These are phyloP conservation scores for Talaromyces proteolyticus DNA, from an alignment of 495 filamentous ascomycete species.

Conservation along the genomic window DNA sequence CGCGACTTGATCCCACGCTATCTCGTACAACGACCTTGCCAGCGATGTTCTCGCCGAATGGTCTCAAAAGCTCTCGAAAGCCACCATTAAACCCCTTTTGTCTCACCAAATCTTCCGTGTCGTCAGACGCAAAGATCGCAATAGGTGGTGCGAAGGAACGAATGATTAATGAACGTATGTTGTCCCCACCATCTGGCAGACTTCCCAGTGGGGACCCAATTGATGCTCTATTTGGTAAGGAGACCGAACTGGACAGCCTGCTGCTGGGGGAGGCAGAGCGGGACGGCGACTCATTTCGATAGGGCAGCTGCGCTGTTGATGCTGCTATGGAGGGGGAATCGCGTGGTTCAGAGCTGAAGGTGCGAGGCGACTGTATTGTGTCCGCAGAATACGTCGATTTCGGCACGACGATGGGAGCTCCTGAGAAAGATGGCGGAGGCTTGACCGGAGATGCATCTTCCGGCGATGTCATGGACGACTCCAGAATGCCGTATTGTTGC, in stretches of 20 bases:
- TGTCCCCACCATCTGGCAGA: constrained; percentile 46
- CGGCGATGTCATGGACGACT: constrained; percentile 55
- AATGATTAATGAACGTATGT: constrained; percentile 68
- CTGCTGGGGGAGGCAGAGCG: constrained; percentile 50
- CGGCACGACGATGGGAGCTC: constrained; percentile 44
- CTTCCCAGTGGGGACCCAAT: constrained; percentile 44
- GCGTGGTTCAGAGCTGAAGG: constrained; percentile 41
- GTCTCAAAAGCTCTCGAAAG: constrained; percentile 76
- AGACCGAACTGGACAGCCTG: constrained; percentile 52
- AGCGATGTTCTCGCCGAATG: constrained; percentile 84
- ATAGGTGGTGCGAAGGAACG: constrained; percentile 84
- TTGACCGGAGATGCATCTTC: constrained; percentile 57
- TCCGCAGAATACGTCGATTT: constrained; percentile 39
- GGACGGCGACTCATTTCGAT: constrained; percentile 45
- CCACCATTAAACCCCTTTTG: constrained; percentile 83
- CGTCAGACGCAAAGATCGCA: constrained; percentile 73
- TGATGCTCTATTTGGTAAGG: constrained; percentile 51
- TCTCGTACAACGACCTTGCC: constrained; percentile 90
- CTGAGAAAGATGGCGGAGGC: constrained; percentile 51
- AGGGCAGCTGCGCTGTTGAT: constrained; percentile 30
- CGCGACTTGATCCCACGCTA: constrained; percentile 72
- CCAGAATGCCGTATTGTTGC: constrained; percentile 3
- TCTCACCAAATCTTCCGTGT: constrained; percentile 71
- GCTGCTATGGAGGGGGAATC: constrained; percentile 49
- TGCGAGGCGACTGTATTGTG: constrained; percentile 29